Base-by-base conservation (phyloP, 1,284 basidiomycete genomes). In the Sparassis latifolia region DNA sequence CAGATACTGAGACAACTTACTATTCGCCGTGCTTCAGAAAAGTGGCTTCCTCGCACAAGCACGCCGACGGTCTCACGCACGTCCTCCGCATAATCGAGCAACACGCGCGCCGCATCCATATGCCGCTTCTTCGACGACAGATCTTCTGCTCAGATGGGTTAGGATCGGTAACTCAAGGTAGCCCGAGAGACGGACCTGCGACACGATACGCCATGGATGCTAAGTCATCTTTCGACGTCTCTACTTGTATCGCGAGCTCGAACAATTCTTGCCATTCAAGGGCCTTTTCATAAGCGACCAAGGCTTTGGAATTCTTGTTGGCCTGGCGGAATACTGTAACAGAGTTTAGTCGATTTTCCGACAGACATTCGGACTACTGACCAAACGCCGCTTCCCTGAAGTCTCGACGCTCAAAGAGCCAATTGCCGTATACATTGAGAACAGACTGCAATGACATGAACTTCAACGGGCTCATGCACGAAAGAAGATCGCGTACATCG, bases 251-350 rank as follows among this genome's bases (percentile, higher is more conserved):
- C 1, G 88, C 88, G 20, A 96, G 70, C n/a, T 88, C 82, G 64
- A 97, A 96, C 0, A 95, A 73, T 58, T 94, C 91, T 59, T 88
- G 83, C 94, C 95, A 97, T 42, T 89, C 81, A 30, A 93, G 72
- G 0, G 89, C 88, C 52, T 85, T 86, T 66, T 96, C 92, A 59
- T 92, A 84, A 0, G 93, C 84, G 10, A 87, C 76, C 76, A 97
- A 84, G 0, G 92, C 91, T 54, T 92, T 92, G 5, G 73, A 65
- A 0, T 72, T 65, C 51, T 80, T 75, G 2, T 69, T 65, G 2
- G 88, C 88, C 53, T 90, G 78, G 0, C 79, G 66, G 68, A 92
- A 96, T 0, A 86, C 92, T 92, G 60, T 10, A 20, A 20, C 20
- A 20, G 20, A 20, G 20, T 20, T 20, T 20, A 20, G 20, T 20